Evolutionary conservation across 345 rosid genomes (phyloP).

Genomic region (Microthlaspi erraticum): DNA sequence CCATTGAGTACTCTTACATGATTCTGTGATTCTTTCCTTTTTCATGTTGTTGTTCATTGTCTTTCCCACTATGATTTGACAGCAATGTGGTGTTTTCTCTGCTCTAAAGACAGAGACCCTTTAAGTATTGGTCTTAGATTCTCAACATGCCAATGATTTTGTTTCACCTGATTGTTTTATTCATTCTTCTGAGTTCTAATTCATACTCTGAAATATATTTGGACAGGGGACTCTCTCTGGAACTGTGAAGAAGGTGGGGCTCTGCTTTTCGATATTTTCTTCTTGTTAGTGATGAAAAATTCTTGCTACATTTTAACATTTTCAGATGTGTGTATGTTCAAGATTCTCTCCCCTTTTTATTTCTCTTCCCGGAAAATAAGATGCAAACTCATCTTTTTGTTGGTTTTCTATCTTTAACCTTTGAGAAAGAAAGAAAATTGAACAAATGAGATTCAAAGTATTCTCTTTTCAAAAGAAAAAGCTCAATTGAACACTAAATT

Average conservation of each 20-base stretch:
- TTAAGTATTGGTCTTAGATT: constrained; percentile 35
- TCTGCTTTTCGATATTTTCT: constrained; percentile 36
- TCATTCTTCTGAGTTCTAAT: constrained; percentile 29
- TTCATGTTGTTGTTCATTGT: constrained; percentile 29
- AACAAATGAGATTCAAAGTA: constrained; percentile 2
- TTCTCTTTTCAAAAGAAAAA: neutral
- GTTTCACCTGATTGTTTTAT: constrained; percentile 31
- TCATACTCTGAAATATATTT: constrained; percentile 31
- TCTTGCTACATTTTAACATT: constrained; percentile 44
- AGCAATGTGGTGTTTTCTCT: constrained; percentile 22
- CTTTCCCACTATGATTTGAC: constrained; percentile 39
- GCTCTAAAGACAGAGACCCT: neutral
- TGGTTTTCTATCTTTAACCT: constrained; percentile 17
- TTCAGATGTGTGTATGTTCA: constrained; percentile 34
- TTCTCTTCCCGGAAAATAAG: constrained; percentile 35
- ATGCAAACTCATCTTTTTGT: constrained; percentile 38
- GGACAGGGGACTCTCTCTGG: constrained; percentile 42
- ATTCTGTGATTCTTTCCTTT: constrained; percentile 13
- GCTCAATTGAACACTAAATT: neutral
- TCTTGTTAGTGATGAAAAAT: constrained; percentile 40
- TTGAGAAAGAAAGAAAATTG: constrained; percentile 10
- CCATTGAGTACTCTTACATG: constrained; percentile 37
- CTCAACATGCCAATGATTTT: constrained; percentile 39
- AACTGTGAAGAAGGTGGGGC: constrained; percentile 44
- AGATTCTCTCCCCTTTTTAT: constrained; percentile 20